Evolutionary conservation across 1,284 basidiomycete species (phyloP), one percentile per base, ranked within the genome.

Genomic region (Sanghuangporus weigelae): DNA sequence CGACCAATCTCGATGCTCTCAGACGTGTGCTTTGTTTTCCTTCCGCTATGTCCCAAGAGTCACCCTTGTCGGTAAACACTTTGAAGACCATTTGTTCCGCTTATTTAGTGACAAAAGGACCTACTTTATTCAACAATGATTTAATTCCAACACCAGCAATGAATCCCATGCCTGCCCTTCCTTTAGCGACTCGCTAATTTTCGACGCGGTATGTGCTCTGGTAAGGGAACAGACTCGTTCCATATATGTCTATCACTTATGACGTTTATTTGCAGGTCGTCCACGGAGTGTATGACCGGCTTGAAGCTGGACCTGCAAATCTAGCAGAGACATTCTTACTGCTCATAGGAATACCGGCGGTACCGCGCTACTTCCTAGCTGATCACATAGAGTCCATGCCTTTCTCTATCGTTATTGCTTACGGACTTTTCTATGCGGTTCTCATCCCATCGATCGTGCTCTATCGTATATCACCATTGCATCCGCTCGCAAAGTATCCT

Each of bases 401-500:
- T 12, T 12, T 58, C 14, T 7, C 63, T n/a, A 19, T 42, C n/a
- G 2, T 44, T 8, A 10, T 38, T n/a, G 35, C 46, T 1, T 39
- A 35, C 23, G 26, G 57, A 36, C 51, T 39, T 38, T 64, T 64
- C 31, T 64, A 64, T 38, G n/a, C 36, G 8, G 31, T 36, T 35
- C 31, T 65, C 38, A 16, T 63, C 2, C 14, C 16, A 19, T 59
- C 56, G 11, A 62, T 62, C 23, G 44, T 62, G 10, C 10, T 66
- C n/a, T 71, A 70, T 58, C 69, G 70, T 10, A 55, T 70, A 11
- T 71, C 69, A 0, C 69, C 70, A 7, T 66, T 70, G 26, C 70
- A 71, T 59, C 69, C 70, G 2, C 66, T 71, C 6, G 65, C 68
- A 10, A n/a, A 55, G 16, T 71, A 64, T 57, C 69, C 70, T 40